Conservation (phyloP, 176 grass and related monocot genomes). For the Phoenix roebelenii region DNA sequence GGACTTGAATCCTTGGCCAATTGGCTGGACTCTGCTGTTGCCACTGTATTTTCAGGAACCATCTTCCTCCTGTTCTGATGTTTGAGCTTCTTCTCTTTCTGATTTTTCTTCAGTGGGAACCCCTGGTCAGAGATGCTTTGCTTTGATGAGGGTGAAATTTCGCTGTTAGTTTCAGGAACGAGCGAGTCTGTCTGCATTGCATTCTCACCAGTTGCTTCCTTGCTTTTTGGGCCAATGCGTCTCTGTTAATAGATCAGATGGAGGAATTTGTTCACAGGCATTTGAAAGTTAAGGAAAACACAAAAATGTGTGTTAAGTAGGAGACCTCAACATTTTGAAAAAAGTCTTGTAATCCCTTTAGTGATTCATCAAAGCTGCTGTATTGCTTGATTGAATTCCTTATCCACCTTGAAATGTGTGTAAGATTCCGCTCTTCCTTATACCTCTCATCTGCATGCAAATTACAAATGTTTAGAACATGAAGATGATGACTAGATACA, state of each 20-base stretch:
- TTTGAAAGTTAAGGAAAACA: slow-evolving; percentile 11
- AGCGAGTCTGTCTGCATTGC: slow-evolving; percentile 25
- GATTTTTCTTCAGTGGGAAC: slow-evolving; percentile 28
- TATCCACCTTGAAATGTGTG: slow-evolving; percentile 88
- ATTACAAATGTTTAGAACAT: slow-evolving; percentile 12
- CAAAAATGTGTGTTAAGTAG: slow-evolving; percentile 5
- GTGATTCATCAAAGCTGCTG: slow-evolving; percentile 51
- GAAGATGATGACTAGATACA: background rate
- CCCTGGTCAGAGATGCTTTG: slow-evolving; percentile 30
- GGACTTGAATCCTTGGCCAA: slow-evolving; percentile 16
- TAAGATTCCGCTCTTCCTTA: slow-evolving; percentile 59
- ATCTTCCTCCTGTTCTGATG: slow-evolving; percentile 7
- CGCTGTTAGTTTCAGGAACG: slow-evolving; percentile 30
- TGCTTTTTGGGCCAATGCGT: slow-evolving; percentile 26
- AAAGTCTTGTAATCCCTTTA: slow-evolving; percentile 46
- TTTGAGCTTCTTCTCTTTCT: slow-evolving; percentile 32
- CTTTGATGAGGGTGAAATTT: slow-evolving; percentile 30
- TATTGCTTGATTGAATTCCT: slow-evolving; percentile 66
- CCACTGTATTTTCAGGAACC: slow-evolving; percentile 16
- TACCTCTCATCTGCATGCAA: slow-evolving; percentile 69
- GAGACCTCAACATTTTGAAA: slow-evolving; percentile 79
- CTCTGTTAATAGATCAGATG: slow-evolving; percentile 40
- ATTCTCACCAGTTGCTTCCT: slow-evolving; percentile 18
- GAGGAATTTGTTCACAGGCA: background rate
- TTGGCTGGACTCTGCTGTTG: slow-evolving; percentile 6